Percentiles rank a stretch among this genome's conserved stretches.
Conservation (phyloP, 2,329 filamentous ascomycete genomes). For the Geoglossum cookeanum region DNA sequence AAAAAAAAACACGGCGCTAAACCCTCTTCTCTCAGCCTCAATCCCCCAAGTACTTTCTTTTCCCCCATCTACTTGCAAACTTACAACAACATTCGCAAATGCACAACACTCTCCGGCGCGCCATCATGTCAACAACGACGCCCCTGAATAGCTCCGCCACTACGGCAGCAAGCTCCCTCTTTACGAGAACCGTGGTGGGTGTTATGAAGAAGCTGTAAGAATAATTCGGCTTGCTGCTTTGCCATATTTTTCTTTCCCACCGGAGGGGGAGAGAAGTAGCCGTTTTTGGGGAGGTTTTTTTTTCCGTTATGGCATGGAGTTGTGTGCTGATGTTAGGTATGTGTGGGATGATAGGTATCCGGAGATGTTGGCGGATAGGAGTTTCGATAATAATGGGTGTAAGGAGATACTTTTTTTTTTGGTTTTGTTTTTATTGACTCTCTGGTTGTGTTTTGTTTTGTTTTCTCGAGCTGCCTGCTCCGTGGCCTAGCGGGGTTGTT, state of each 20-base stretch:
- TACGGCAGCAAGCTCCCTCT: conserved; percentile 27
- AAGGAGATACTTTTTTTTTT: conserved; percentile 4
- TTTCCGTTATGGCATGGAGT: background rate
- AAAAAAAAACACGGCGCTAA: too few relatives aligned
- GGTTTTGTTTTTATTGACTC: background rate
- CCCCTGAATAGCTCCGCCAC: conserved; percentile 13
- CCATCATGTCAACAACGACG: background rate
- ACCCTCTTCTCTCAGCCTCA: too few relatives aligned
- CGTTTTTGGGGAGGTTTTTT: background rate
- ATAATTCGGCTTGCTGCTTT: too few relatives aligned
- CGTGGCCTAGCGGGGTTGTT: too few relatives aligned
- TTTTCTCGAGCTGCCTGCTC: too few relatives aligned
- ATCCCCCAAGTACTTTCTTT: too few relatives aligned
- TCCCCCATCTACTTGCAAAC: too few relatives aligned
- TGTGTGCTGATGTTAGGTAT: background rate
- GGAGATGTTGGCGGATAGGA: conserved; percentile 67
- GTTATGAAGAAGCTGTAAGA: conserved; percentile 59
- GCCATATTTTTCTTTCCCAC: too few relatives aligned
- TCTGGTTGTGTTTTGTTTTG: too few relatives aligned
- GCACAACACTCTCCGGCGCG: background rate
- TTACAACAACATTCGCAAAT: background rate
- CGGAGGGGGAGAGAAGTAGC: too few relatives aligned
- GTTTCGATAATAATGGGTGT: conserved; percentile 91
- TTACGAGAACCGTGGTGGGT: conserved; percentile 48
- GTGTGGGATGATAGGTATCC: conserved; percentile 46